Base-by-base conservation (phyloP, 2,329 filamentous ascomycete genomes). In the Tolypocladium nubicola region DNA sequence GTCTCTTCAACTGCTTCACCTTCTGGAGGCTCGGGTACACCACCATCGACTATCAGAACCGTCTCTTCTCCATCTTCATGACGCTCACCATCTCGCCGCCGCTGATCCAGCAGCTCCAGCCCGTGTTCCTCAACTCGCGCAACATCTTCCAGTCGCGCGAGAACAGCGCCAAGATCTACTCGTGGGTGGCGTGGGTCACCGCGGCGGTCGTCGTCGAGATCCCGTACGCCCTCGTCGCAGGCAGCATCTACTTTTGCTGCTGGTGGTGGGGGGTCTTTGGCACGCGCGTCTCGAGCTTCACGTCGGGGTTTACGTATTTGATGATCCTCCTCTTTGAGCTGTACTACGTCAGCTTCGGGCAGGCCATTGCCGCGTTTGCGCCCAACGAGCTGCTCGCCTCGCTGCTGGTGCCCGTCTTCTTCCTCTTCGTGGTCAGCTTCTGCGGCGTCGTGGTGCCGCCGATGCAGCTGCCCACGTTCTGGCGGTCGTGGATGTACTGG, bases 161-260 rank as follows among this genome's bases (percentile, higher is more conserved):
- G 68, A 80, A 84, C 53, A 88, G 82, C n/a, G 83, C 86, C 19
- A 90, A 90, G 68, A 90, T 90, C 33, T 94, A 93, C 71, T 85
- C 82, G 1, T 91, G 88, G 88, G 71, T 81, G 16, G 86, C 87
- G 0, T 89, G 88, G 71, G 80, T 82, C 0, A 84, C 83, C 2
- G 85, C 81, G 0, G 79, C 81, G 1, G 79, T 90, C 6, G 62
- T 89, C 1, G 84, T 81, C 19, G 88, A 92, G 68, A 76, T 91
- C 0, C 88, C 88, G 0, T 90, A 89, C 62, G 79, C 81, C 0
- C 72, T 90, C 14, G 67, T 89, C 4, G 82, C 84, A 0, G 87
- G 84, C 0, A 82, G 79, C 0, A 56, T 72, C 1, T 72, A 72
- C 61, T 72, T 67, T 45, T 66, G 65, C 60, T 82, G 81, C 63